phyloP scores from a whole-genome alignment of 345 rosid genomes.

The Rhizophora apiculata region DNA sequence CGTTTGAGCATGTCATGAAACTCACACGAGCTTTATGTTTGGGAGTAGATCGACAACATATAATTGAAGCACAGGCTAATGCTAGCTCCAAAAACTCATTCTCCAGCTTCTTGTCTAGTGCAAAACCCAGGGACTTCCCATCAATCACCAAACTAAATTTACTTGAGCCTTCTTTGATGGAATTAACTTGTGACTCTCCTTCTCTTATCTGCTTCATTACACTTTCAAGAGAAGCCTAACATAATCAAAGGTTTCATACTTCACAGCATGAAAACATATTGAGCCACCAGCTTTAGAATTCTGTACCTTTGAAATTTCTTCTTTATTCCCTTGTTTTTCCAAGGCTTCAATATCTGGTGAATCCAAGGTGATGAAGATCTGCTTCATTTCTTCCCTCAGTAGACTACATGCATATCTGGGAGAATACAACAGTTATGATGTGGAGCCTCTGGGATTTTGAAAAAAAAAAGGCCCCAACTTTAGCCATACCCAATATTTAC shows the following conservation, averaged over 20 bases:
- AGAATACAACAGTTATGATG: conserved; percentile 15
- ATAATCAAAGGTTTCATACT: conserved; percentile 16
- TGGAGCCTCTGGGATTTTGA: not conserved
- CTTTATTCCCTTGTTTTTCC: conserved; percentile 63
- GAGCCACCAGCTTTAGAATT: conserved; percentile 5
- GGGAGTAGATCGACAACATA: conserved; percentile 90
- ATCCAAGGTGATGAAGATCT: conserved; percentile 63
- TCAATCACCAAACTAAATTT: conserved; percentile 74
- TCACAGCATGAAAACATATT: not conserved
- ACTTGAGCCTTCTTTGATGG: conserved; percentile 23
- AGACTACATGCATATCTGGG: conserved; percentile 81
- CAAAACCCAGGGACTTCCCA: conserved; percentile 73
- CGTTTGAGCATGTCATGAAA: conserved; percentile 7
- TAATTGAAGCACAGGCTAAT: conserved; percentile 54
- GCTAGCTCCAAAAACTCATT: conserved; percentile 64
- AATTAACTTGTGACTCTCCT: conserved; percentile 36
- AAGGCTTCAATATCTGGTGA: conserved; percentile 50
- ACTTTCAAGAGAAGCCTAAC: conserved; percentile 59
- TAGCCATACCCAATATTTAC: conserved; percentile 76
- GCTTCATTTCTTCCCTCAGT: conserved; percentile 65
- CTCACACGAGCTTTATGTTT: conserved; percentile 96
- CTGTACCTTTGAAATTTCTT: conserved; percentile 50
- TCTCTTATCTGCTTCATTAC: conserved; percentile 43
- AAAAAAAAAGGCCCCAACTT: conserved; percentile 3
- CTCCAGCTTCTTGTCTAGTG: conserved; percentile 43